A percentile compares a stretch with the other conserved stretches of the same genome.
phyloP scores from a whole-genome alignment of 345 rosid species.

The Mallotus nudiflorus region DNA sequence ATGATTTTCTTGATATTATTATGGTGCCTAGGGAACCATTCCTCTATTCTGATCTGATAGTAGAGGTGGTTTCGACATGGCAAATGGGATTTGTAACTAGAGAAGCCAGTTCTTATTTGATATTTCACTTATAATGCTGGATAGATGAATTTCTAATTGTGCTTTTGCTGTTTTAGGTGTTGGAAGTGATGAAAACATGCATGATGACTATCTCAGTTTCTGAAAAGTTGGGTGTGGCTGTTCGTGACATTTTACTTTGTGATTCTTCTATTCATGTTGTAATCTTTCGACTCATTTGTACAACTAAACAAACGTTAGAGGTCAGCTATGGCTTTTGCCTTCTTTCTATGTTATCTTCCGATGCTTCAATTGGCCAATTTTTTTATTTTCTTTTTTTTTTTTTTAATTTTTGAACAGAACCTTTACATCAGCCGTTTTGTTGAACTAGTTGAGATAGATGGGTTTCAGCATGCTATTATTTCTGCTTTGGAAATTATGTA shows the following conservation, averaged over 20 bases:
- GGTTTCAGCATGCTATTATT: slow-evolving; percentile 68
- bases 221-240: slow-evolving; percentile 51
- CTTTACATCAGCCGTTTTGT: slow-evolving; percentile 61
- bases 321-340: slow-evolving; percentile 42
- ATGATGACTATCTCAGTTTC: slow-evolving; percentile 46
- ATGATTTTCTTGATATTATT: neutral
- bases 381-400: slow-evolving; percentile 18
- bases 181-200: slow-evolving; percentile 74
- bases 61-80: neutral
- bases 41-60: neutral
- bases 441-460: slow-evolving; percentile 76
- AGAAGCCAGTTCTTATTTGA: slow-evolving; percentile 4
- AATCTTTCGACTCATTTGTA: slow-evolving; percentile 72
- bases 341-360: slow-evolving; percentile 9
- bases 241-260: slow-evolving; percentile 62
- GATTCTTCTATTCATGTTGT: slow-evolving; percentile 78
- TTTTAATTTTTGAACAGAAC: slow-evolving; percentile 46
- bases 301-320: slow-evolving; percentile 72
- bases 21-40: neutral
- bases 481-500: slow-evolving; percentile 72
- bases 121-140: neutral
- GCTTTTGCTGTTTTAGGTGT: slow-evolving; percentile 45
- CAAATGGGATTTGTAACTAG: neutral
- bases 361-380: neutral
- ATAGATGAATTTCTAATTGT: slow-evolving; percentile 6